Percentiles rank a stretch among this genome's conserved stretches.
Conservation (phyloP, 306 rosid species). For the Trichosanthes cucumerina region DNA sequence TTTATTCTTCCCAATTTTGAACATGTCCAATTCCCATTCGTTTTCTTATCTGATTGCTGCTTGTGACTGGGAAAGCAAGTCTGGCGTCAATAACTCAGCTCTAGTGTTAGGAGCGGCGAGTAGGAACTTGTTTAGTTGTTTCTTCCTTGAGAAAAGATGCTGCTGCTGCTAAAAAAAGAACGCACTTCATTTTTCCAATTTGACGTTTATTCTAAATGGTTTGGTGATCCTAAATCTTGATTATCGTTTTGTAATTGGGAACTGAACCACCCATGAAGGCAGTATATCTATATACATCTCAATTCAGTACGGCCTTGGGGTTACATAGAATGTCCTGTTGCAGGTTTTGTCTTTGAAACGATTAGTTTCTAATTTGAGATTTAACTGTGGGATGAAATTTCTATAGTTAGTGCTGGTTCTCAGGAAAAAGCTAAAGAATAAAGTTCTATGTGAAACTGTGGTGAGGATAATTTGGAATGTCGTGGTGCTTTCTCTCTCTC, state of each 20-base stretch:
- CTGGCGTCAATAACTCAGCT: conserved; percentile 1
- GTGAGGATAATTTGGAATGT: not conserved
- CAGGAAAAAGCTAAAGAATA: not conserved
- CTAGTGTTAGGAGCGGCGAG: not conserved
- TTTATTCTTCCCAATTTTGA: not conserved
- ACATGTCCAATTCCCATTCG: not conserved
- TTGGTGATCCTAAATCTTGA: not conserved
- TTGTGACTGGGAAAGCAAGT: not conserved
- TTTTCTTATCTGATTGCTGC: not conserved
- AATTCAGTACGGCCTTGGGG: not conserved
- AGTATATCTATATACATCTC: not conserved
- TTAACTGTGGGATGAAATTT: not conserved
- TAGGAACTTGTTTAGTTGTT: not conserved
- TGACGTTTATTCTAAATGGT: not conserved
- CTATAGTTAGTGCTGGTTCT: not conserved
- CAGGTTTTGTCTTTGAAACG: not conserved
- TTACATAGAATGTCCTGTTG: not conserved
- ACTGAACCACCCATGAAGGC: not conserved
- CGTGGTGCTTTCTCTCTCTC: not conserved
- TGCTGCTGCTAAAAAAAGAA: not conserved
- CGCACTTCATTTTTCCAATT: not conserved
- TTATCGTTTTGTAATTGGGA: not conserved
- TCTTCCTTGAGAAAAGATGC: not conserved
- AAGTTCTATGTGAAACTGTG: not conserved
- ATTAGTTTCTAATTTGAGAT: not conserved